phyloP scores from a whole-genome alignment of 75 land plant species.

The Selaginella moellendorffii region DNA sequence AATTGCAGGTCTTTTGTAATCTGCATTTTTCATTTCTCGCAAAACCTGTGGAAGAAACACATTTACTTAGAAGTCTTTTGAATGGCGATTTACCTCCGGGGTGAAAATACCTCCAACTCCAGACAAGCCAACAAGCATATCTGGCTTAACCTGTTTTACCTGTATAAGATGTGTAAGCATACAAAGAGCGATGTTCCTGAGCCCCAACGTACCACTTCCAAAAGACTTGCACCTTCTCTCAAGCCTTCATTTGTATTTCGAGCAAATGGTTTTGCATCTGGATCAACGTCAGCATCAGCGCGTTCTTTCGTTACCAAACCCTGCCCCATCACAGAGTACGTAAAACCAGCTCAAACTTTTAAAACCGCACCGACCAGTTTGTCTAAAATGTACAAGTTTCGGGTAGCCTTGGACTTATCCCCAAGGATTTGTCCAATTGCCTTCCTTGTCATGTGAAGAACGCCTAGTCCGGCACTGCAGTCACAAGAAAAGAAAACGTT shows the following conservation, averaged over 20 bases:
- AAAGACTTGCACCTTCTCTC: constrained; percentile 46
- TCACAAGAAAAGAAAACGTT: background rate
- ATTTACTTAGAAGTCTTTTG: background rate
- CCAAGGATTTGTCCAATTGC: constrained; percentile 93
- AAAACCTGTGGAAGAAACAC: constrained; percentile 42
- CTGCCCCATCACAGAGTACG: constrained; percentile 17
- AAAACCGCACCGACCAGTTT: constrained; percentile 65
- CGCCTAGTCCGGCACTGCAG: constrained; percentile 95
- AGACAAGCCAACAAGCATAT: constrained; percentile 91
- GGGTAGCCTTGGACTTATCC: constrained; percentile 49
- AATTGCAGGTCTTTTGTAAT: constrained; percentile 78
- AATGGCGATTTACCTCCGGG: constrained; percentile 45
- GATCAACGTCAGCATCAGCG: constrained; percentile 34
- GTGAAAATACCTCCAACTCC: constrained; percentile 91
- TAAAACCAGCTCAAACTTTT: background rate
- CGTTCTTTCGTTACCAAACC: constrained; percentile 77
- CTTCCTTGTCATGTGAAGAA: constrained; percentile 80
- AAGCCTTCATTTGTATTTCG: constrained; percentile 45
- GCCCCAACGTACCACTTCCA: constrained; percentile 59
- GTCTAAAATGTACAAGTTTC: constrained; percentile 91
- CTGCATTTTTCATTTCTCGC: constrained; percentile 65
- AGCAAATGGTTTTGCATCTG: constrained; percentile 80
- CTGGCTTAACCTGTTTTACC: constrained; percentile 87
- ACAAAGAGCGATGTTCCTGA: background rate
- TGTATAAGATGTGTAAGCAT: constrained; percentile 13